Evolutionary conservation across 495 filamentous ascomycete species (phyloP).

Genomic region (Amorphotheca resinae): DNA sequence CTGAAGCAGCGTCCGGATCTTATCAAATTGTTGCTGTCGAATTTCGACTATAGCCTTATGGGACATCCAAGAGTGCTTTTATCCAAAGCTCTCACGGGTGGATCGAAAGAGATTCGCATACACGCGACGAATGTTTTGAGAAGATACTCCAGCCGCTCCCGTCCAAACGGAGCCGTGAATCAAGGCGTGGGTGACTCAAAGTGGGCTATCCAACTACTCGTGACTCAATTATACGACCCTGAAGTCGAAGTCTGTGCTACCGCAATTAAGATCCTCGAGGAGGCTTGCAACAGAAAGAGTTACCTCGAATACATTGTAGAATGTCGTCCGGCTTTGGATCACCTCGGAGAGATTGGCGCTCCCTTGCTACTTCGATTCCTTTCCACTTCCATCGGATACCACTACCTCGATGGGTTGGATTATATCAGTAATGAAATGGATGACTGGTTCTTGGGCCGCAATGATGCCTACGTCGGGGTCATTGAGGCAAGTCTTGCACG

Average conservation of each 20-base stretch:
- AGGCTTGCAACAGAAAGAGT: conserved; percentile 83
- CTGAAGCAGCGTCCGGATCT: conserved; percentile 81
- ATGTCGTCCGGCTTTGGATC: conserved; percentile 89
- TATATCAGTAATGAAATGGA: conserved; percentile 99
- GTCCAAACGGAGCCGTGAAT: conserved; percentile 21
- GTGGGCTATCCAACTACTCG: conserved; percentile 91
- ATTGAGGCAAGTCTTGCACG: conserved; percentile 92
- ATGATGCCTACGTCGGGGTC: conserved; percentile 87
- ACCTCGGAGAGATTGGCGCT: conserved; percentile 93
- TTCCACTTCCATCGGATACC: conserved; percentile 90
- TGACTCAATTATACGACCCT: conserved; percentile 95
- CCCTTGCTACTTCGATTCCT: conserved; percentile 86
- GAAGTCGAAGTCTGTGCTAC: conserved; percentile 93
- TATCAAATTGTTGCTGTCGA: conserved; percentile 70
- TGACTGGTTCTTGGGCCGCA: conserved; percentile 94
- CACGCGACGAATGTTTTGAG: conserved; percentile 71
- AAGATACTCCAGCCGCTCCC: conserved; percentile 57
- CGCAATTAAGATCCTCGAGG: conserved; percentile 92
- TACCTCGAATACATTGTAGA: conserved; percentile 92
- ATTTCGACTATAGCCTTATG: conserved; percentile 77
- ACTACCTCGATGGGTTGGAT: conserved; percentile 91
- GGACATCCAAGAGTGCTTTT: conserved; percentile 86
- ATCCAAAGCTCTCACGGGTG: conserved; percentile 83
- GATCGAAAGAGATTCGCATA: conserved; percentile 82
- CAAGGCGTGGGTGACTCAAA: conserved; percentile 44